phyloP scores from a whole-genome alignment of 1,139 yeast species.

The Tardiomyces depauwii region DNA sequence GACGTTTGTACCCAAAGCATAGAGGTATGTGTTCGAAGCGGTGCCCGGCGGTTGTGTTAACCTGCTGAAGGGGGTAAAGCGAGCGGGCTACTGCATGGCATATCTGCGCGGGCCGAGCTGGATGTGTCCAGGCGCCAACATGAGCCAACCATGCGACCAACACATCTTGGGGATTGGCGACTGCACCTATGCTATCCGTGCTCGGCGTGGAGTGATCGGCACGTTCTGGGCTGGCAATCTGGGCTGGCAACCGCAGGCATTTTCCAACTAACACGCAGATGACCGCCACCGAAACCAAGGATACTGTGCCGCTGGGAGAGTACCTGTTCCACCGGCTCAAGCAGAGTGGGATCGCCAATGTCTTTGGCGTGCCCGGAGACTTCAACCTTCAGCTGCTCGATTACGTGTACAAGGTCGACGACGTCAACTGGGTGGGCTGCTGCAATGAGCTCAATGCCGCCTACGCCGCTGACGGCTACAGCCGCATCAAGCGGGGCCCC shows the following conservation, averaged over 20 bases:
- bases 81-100: too few relatives aligned
- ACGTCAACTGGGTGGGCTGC: constrained; percentile 47
- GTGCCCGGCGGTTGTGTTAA: too few relatives aligned
- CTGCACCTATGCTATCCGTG: too few relatives aligned
- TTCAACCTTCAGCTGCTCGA: constrained; percentile 62
- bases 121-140: too few relatives aligned
- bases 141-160: too few relatives aligned
- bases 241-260: too few relatives aligned
- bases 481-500: constrained; percentile 35
- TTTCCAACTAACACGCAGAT: constrained; percentile 3
- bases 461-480: constrained; percentile 73
- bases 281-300: constrained; percentile 2
- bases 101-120: too few relatives aligned
- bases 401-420: constrained; percentile 49
- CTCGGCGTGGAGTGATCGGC: background rate
- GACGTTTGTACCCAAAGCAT: too few relatives aligned
- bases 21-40: too few relatives aligned
- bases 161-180: too few relatives aligned
- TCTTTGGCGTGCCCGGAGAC: constrained; percentile 75
- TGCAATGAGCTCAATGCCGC: constrained; percentile 58
- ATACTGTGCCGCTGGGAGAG: constrained; percentile 37
- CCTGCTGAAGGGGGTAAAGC: too few relatives aligned
- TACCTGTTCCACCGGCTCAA: constrained; percentile 47
- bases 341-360: constrained; percentile 51
- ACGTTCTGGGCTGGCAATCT: background rate